Percentiles rank a stretch among this genome's conserved stretches.
phyloP scores from a whole-genome alignment of 1,284 basidiomycete genomes.

The Cryptococcus sp. region DNA sequence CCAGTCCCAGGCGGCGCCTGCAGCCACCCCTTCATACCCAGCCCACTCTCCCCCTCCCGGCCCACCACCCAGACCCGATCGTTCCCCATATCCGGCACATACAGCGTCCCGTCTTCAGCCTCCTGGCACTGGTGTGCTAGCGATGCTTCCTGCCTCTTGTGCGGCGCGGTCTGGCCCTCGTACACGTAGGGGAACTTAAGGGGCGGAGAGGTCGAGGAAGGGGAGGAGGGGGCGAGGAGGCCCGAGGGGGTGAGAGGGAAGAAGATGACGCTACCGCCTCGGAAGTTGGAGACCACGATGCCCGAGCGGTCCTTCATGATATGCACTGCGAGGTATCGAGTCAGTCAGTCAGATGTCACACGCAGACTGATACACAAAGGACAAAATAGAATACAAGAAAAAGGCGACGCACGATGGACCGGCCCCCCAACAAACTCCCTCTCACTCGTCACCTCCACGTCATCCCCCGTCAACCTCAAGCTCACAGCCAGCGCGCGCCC shows the following conservation, averaged over 20 bases:
- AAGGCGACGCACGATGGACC: constrained; percentile 35
- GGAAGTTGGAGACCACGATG: constrained; percentile 36
- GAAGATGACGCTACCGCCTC: constrained; percentile 38
- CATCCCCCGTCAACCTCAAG: constrained; percentile 22
- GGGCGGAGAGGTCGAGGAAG: constrained; percentile 14
- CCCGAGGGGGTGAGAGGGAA: constrained; percentile 32
- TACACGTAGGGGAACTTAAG: constrained; percentile 37
- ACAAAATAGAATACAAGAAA: not conserved
- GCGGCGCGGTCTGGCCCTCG: constrained; percentile 28
- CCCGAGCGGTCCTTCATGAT: constrained; percentile 43
- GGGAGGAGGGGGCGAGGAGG: constrained; percentile 16
- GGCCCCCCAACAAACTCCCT: constrained; percentile 31
- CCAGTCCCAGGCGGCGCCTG: constrained; percentile 39
- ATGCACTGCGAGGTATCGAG: constrained; percentile 27
- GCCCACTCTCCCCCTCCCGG: constrained; percentile 23
- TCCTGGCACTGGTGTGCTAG: constrained; percentile 47
- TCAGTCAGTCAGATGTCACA: not conserved
- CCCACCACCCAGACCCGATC: constrained; percentile 44
- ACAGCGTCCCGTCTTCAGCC: constrained; percentile 33
- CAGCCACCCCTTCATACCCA: constrained; percentile 36
- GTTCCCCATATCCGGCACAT: constrained; percentile 44
- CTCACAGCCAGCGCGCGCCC: constrained; percentile 31
- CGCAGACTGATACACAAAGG: too few species aligned
- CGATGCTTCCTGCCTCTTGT: constrained; percentile 44
- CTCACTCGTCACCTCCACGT: constrained; percentile 32